Base-by-base conservation (phyloP, 2,329 filamentous ascomycete species). In the Cladophialophora psammophila region DNA sequence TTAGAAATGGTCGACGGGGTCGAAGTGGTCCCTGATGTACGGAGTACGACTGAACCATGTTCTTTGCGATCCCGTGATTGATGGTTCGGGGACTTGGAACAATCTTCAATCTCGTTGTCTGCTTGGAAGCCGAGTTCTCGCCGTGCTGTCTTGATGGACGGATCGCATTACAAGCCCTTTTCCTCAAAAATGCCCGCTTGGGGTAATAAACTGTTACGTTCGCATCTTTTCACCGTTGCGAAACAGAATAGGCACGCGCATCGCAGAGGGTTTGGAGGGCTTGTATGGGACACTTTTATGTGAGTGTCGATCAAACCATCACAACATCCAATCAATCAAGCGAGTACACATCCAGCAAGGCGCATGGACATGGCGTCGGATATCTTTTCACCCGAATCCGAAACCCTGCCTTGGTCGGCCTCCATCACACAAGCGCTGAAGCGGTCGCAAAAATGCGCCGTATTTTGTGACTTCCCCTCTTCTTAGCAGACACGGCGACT, bases 341-440 rank as follows among this genome's bases (percentile, higher is more conserved):
- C 59, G 35, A 53, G 35, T 53, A 9, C 52, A 18, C 35, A 36
- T 38, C 40, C 10, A 50, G 35, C 35, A 42, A 45, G 12, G 34
- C 34, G 58, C 48, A 15, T 13, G 53, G 54, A 34, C 18, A 34
- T 56, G 18, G 36, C 12, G 52, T 56, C 60, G 60, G 60, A 63
- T 55, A 56, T 55, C 50, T n/a, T 56, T 55, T 45, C 38, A 35
- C 60, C 60, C 60, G 60, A 55, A 55, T 36, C 52, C 52, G 60
- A 63, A 61, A 36, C 31, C 34, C 50, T 61, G 34, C 34, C 8
- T 58, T 58, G 26, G 26, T 26, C 2, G n/a, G 2, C 5, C 7
- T 9, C 45, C n/a, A n/a, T 26, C 45, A 20, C n/a, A 20, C 42
- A 18, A 48, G 12, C n/a, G 6, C 42, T 7, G 42, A 48, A 48